phyloP scores from a whole-genome alignment of 352 stramenopile genomes.

The Plasmopara muralis region DNA sequence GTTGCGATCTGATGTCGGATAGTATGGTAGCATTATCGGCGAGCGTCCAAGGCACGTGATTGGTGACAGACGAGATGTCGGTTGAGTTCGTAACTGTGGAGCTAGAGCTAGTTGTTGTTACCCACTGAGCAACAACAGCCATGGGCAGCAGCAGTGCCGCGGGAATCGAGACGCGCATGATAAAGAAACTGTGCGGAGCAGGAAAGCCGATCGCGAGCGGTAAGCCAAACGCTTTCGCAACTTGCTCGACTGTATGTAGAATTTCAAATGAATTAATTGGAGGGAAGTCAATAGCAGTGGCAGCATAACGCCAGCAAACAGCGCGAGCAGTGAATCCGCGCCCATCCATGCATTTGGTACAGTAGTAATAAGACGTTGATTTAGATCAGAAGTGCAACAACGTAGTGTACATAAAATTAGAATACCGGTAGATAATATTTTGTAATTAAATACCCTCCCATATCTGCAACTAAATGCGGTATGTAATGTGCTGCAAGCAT shows the following conservation, averaged over 20 bases:
- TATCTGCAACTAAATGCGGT: too few species aligned
- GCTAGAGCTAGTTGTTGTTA: conserved; percentile 4
- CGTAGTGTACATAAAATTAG: too few species aligned
- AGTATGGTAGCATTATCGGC: conserved; percentile 34
- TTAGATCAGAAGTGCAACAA: conserved; percentile 12
- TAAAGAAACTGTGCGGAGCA: conserved; percentile 5
- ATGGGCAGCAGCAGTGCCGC: conserved; percentile 17
- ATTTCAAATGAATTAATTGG: conserved; percentile 13
- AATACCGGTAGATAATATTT: too few species aligned
- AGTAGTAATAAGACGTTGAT: conserved; percentile 6
- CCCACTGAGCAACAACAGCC: conserved; percentile 5
- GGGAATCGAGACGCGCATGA: conserved; percentile 11
- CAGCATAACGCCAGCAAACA: conserved; percentile 4
- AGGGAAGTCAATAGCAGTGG: background rate
- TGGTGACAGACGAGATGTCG: conserved; percentile 17
- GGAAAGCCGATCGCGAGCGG: conserved; percentile 9
- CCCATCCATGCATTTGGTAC: conserved; percentile 7
- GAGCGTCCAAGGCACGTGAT: conserved; percentile 31
- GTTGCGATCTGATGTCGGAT: conserved; percentile 22
- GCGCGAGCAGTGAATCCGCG: conserved; percentile 17
- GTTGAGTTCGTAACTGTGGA: conserved; percentile 14
- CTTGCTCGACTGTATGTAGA: conserved; percentile 10
- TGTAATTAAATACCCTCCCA: too few species aligned
- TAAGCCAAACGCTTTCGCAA: conserved; percentile 6
- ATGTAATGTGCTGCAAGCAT: too few species aligned